These are phyloP conservation scores for Paramyrothecium roridum DNA, from an alignment of 2,329 filamentous ascomycete genomes.

Conservation along the genomic window DNA sequence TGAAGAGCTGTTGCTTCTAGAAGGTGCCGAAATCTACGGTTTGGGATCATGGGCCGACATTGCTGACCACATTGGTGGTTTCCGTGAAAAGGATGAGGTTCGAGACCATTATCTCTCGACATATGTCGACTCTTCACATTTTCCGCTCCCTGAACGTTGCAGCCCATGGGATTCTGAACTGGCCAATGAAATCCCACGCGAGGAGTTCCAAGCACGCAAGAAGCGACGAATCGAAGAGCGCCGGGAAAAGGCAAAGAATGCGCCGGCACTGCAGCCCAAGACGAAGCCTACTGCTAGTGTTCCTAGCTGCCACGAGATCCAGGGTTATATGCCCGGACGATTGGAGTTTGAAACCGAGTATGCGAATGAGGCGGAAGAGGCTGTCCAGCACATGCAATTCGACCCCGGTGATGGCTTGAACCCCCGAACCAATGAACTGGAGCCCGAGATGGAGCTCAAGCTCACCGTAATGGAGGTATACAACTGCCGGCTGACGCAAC, in stretches of 20 bases:
- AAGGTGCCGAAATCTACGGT: slow-evolving; percentile 94
- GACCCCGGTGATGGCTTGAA: slow-evolving; percentile 94
- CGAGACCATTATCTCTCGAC: slow-evolving; percentile 89
- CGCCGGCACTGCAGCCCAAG: slow-evolving; percentile 80
- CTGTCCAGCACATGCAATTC: slow-evolving; percentile 97
- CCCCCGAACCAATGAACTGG: slow-evolving; percentile 75
- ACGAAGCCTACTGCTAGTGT: slow-evolving; percentile 95
- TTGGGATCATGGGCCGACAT: slow-evolving; percentile 97
- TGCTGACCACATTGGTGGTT: slow-evolving; percentile 95
- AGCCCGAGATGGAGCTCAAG: slow-evolving; percentile 96
- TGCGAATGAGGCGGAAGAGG: slow-evolving; percentile 96
- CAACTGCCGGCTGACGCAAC: slow-evolving; percentile 84
- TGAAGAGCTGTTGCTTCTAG: slow-evolving; percentile 88
- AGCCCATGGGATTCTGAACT: slow-evolving; percentile 78
- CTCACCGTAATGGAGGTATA: slow-evolving; percentile 98
- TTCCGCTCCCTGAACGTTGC: slow-evolving; percentile 83
- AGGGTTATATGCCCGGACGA: slow-evolving; percentile 97
- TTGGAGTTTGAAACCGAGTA: slow-evolving; percentile 97
- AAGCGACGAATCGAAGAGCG: slow-evolving; percentile 91
- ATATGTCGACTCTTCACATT: slow-evolving; percentile 78
- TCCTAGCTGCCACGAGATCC: slow-evolving; percentile 94
- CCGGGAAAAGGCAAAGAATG: slow-evolving; percentile 81
- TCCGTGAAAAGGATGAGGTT: slow-evolving; percentile 91
- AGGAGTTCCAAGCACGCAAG: slow-evolving; percentile 90
- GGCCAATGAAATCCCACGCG: slow-evolving; percentile 76